Base-by-base conservation (phyloP, 202 grass and related monocot species). In the Carex arenaria region DNA sequence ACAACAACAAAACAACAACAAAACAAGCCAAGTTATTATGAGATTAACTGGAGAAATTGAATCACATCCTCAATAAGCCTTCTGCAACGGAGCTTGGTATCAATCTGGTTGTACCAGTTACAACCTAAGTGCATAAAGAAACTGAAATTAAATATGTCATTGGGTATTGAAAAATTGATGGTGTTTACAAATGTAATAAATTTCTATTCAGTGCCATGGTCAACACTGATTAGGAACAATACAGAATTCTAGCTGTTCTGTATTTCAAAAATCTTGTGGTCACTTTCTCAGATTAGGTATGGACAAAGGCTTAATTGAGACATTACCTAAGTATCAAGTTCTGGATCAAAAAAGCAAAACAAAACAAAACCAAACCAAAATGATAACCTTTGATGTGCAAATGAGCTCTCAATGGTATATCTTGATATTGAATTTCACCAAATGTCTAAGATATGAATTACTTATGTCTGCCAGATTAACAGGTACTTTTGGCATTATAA, bases 401-500 rank as follows among this genome's bases (percentile, higher is more conserved):
- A 75, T 54, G 11, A 32, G 23, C 72, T 28, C 22, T 31, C 49
- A 14, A 1, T 22, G 68, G 7, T 28, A 17, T 31, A 53, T 54
- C 2, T 54, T 31, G 10, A 30, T 54, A 32, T 30, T 30, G 32
- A 53, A 74, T 30, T 74, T 74, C 22, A 17, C 22, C 72, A 55
- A 54, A 51, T 75, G 47, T 26, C 22, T 14, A 17, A 55, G 10
- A 31, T 17, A 54, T 55, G 13, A 17, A 28, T 5, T 55, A 12
- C 31, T 11, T 18, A 56, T 18, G 8, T 56, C 72, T 34, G 51
- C 23, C 3, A 3, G 6, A 56, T 74, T 43, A 30, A 54, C 3
- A 76, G 28, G 51, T 76, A 32, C 18, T 55, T 76, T 76, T 6
- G 14, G 52, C 52, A 77, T 76, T 34, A 77, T 77, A 23, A 77